A percentile compares a stretch with the other conserved stretches of the same genome.
Conservation (phyloP, 305 asterid genomes). For the Coffea humblotiana region DNA sequence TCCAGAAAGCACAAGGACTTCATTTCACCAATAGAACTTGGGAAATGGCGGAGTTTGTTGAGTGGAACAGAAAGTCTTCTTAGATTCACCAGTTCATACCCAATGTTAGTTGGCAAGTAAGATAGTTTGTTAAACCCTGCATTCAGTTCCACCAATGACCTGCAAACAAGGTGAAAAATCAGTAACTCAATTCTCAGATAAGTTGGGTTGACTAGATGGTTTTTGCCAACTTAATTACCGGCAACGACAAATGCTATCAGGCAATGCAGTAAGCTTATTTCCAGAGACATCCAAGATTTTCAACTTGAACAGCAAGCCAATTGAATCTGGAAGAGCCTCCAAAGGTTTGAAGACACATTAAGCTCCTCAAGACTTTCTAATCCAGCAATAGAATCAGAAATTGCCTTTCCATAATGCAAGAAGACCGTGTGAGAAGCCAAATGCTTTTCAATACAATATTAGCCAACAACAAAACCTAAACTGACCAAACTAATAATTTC, state of each 20-base stretch:
- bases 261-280: constrained; percentile 74
- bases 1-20: constrained; percentile 63
- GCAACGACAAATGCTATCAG: constrained; percentile 95
- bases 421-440: constrained; percentile 8
- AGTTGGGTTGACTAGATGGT: background rate
- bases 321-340: constrained; percentile 77
- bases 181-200: background rate
- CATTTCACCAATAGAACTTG: constrained; percentile 88
- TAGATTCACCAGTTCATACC: constrained; percentile 67
- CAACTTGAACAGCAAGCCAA: constrained; percentile 70
- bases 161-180: constrained; percentile 30
- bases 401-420: constrained; percentile 34
- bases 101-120: constrained; percentile 89
- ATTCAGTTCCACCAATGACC: constrained; percentile 72
- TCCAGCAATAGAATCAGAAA: constrained; percentile 87
- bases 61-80: constrained; percentile 56
- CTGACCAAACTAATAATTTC: background rate
- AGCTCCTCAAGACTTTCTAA: constrained; percentile 83
- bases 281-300: constrained; percentile 67
- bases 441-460: background rate
- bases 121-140: constrained; percentile 82
- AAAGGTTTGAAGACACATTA: constrained; percentile 71
- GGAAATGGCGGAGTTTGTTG: constrained; percentile 82
- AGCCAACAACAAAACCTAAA: background rate
- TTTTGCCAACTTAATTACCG: constrained; percentile 32